A percentile compares a stretch with the other conserved stretches of the same genome.
These are phyloP conservation scores for Colletotrichum abscissum DNA, from an alignment of 2,329 filamentous ascomycete genomes.

Conservation along the genomic window DNA sequence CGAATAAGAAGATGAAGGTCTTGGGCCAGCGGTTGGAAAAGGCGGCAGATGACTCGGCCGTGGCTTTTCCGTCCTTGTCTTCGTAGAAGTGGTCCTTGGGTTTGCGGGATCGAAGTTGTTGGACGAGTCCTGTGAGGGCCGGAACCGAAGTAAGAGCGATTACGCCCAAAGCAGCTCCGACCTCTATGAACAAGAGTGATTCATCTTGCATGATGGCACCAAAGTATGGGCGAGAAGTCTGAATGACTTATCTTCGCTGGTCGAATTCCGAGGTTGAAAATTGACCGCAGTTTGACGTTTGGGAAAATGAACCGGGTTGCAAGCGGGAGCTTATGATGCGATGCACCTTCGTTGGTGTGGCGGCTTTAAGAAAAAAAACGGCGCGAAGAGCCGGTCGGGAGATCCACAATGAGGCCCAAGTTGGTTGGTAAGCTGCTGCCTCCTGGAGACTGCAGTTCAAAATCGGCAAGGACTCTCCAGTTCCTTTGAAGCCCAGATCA, in stretches of 20 bases:
- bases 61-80: conserved; percentile 77
- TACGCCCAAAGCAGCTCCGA: conserved; percentile 46
- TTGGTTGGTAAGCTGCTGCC: conserved; percentile 5
- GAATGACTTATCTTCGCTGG: neutral
- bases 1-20: conserved; percentile 63
- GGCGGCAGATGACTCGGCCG: conserved; percentile 68
- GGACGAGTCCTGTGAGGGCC: conserved; percentile 46
- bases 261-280: neutral
- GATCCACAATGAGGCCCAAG: neutral
- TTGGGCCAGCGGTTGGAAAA: conserved; percentile 73
- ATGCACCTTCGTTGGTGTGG: neutral
- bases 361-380: neutral
- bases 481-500: conserved; percentile 4
- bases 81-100: conserved; percentile 65
- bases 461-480: conserved; percentile 9
- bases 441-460: neutral
- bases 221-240: neutral
- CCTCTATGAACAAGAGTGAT: conserved; percentile 28
- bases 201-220: conserved; percentile 32
- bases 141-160: conserved; percentile 51
- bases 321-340: neutral
- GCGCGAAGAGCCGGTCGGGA: neutral
- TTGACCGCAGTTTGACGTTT: neutral
- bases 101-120: conserved; percentile 48
- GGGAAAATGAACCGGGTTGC: neutral